Evolutionary conservation across 192 early-diverging fungal species (phyloP).

Genomic region (Paraglomus occultum): DNA sequence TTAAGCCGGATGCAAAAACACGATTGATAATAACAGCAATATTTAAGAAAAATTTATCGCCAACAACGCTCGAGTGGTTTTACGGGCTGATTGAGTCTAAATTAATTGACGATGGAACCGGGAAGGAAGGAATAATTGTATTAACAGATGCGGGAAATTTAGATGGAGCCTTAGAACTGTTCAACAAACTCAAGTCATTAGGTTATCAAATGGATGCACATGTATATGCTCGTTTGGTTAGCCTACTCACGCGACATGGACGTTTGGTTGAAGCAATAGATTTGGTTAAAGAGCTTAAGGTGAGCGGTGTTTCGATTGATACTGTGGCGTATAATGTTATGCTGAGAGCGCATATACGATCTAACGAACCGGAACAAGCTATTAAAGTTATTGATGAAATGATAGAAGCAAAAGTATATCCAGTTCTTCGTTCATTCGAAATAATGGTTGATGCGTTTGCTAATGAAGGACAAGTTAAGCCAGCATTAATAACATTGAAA

Average conservation of each 20-base stretch:
- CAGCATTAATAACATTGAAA: neutral
- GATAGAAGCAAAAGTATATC: neutral
- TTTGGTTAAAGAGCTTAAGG: slow-evolving; percentile 36
- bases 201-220: slow-evolving; percentile 28
- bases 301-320: neutral
- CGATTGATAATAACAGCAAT: slow-evolving; percentile 29
- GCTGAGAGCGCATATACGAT: neutral
- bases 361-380: slow-evolving; percentile 4
- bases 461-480: slow-evolving; percentile 13
- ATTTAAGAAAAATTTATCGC: slow-evolving; percentile 15
- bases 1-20: slow-evolving; percentile 53
- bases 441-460: slow-evolving; percentile 7
- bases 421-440: neutral
- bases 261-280: slow-evolving; percentile 33
- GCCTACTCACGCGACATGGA: slow-evolving; percentile 33
- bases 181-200: slow-evolving; percentile 33
- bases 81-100: slow-evolving; percentile 32
- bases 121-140: slow-evolving; percentile 34
- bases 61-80: slow-evolving; percentile 34
- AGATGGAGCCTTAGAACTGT: slow-evolving; percentile 35
- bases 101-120: slow-evolving; percentile 30
- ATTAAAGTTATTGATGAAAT: slow-evolving; percentile 14
- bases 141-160: slow-evolving; percentile 34
- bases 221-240: slow-evolving; percentile 35
- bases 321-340: neutral